Evolutionary conservation across 1,284 basidiomycete species (phyloP), one percentile per base, ranked within the genome.

Genomic region (Boletellus sp.): DNA sequence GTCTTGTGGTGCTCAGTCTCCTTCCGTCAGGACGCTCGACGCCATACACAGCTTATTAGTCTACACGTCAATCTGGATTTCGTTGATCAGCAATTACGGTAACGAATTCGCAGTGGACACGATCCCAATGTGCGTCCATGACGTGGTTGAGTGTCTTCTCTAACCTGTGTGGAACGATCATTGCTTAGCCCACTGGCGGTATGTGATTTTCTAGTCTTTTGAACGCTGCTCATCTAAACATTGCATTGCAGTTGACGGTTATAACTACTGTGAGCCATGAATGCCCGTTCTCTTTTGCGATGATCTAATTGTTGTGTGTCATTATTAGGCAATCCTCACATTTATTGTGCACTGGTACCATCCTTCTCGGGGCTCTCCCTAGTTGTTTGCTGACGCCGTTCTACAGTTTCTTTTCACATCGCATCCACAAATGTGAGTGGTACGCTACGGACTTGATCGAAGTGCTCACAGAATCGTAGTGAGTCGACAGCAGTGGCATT

Each of bases 201-300:
- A 15, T 28, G 45, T 26, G 24, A 28, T 37, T 37, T 19, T 15
- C 8, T 30, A 24, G 15, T 30, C 2, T 32, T 2, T 24, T 36
- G 30, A 3, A n/a, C 8, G 15, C n/a, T 26, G 13, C 18, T 38
- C 5, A 22, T 24, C 53, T 45, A 22, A 59, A 40, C 41, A 26
- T 22, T 38, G 8, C 18, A 13, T 45, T 18, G 8, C 5, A 81
- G 80, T 52, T 78, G 39, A 77, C 78, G 4, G 72, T 79, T 26
- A 68, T 71, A 13, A 61, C 64, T 33, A 81, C 80, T 8, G 78
- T 76, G 61, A 58, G 68, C 38, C 15, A 10, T 28, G 3, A 21
- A 8, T 5, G 11, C 13, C 3, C 35, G 13, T 44, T 33, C 5
- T 32, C 39, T 35, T 46, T 16, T 4, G 10, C 22, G 18, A 5